A percentile compares a stretch with the other conserved stretches of the same genome.
Evolutionary conservation across 305 asterid genomes (phyloP).

Genomic region (Rubia tinctorum): DNA sequence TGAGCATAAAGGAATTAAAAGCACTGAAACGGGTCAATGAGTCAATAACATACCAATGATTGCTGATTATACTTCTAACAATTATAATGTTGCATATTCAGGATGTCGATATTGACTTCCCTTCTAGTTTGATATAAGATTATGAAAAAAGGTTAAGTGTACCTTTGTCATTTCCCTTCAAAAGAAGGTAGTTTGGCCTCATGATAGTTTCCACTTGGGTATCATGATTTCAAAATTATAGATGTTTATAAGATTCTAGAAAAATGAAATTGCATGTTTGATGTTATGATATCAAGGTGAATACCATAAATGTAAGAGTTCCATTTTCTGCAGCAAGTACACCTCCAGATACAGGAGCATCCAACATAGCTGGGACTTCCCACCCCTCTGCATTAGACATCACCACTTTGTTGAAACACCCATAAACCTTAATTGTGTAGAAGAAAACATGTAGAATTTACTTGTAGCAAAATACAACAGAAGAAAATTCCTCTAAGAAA

Average conservation of each 20-base stretch:
- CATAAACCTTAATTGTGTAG: not conserved
- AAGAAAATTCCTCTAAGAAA: not conserved
- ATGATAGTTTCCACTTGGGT: not conserved
- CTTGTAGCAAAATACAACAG: not conserved
- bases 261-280: constrained; percentile 44
- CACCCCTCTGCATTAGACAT: constrained; percentile 33
- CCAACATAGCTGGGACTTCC: constrained; percentile 70
- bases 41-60: not conserved
- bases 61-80: not conserved
- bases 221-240: not conserved
- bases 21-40: not conserved
- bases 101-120: not conserved
- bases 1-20: not conserved
- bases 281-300: constrained; percentile 7
- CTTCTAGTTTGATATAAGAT: not conserved
- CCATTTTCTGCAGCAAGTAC: constrained; percentile 83
- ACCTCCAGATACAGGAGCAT: constrained; percentile 99
- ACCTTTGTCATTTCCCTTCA: not conserved
- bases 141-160: not conserved
- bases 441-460: not conserved
- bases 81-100: not conserved
- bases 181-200: constrained; percentile 2
- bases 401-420: constrained; percentile 1
- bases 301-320: constrained; percentile 95
- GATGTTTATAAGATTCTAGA: constrained; percentile 6